Percentiles rank a stretch among this genome's conserved stretches.
Evolutionary conservation across 202 grass and related monocot genomes (phyloP).

Genomic region (Bolboschoenoplectus hybrid): DNA sequence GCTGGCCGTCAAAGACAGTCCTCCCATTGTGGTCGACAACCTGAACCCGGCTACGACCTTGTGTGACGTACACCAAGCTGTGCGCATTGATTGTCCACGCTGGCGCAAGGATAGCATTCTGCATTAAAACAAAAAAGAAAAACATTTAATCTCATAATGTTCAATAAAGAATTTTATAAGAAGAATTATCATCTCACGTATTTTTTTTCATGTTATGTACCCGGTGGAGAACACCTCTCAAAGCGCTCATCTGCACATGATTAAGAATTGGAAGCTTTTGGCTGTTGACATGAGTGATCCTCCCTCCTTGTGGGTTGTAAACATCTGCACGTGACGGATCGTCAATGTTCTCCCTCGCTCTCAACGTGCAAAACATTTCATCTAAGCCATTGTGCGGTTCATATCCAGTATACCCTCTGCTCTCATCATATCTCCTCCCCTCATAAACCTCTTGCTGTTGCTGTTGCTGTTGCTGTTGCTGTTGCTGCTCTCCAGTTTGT

Average conservation of each 20-base stretch:
- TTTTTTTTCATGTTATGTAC: not conserved
- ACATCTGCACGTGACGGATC: constrained; percentile 30
- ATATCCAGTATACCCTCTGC: not conserved
- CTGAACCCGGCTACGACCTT: constrained; percentile 38
- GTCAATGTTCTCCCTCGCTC: constrained; percentile 29
- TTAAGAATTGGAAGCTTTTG: constrained; percentile 45
- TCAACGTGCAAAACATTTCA: constrained; percentile 37
- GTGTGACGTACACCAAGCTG: constrained; percentile 40
- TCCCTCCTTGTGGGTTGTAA: constrained; percentile 28
- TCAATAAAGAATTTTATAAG: not conserved
- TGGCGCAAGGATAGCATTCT: constrained; percentile 37
- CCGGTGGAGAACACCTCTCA: constrained; percentile 35
- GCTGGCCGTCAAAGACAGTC: constrained; percentile 42
- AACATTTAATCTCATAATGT: not conserved
- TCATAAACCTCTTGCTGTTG: constrained; percentile 9
- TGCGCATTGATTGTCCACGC: constrained; percentile 41
- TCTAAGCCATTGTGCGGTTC: constrained; percentile 31
- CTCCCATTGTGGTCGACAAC: constrained; percentile 34
- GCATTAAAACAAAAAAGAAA: not conserved
- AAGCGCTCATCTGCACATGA: constrained; percentile 34
- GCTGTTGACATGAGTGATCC: constrained; percentile 37
- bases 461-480: constrained; percentile 10
- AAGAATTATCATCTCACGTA: not conserved
- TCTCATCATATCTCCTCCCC: not conserved
- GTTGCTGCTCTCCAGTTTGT: not conserved